Percentiles rank a stretch among this genome's conserved stretches.
Conservation (phyloP, 1,139 yeast genomes). For the Candida sp. region DNA sequence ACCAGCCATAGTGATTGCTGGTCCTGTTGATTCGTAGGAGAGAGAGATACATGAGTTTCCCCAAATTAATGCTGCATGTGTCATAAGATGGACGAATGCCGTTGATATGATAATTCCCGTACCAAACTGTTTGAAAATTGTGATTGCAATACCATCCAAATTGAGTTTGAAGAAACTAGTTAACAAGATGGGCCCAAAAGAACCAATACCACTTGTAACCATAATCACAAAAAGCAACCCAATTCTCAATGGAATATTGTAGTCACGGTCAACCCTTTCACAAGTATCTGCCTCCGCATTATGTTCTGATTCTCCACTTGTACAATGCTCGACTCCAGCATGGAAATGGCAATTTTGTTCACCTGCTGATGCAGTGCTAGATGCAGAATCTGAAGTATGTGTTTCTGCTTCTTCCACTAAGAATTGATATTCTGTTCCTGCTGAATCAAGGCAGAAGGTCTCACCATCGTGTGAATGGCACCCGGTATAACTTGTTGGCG, state of each 20-base stretch:
- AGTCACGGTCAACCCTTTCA: slow-evolving; percentile 19
- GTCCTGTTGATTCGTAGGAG: slow-evolving; percentile 24
- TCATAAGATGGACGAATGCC: slow-evolving; percentile 78
- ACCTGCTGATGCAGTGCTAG: slow-evolving; percentile 2
- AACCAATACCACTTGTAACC: slow-evolving; percentile 27
- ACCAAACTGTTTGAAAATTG: slow-evolving; percentile 66
- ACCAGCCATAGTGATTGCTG: slow-evolving; percentile 33
- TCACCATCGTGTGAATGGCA: slow-evolving; percentile 27
- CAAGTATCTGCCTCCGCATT: slow-evolving; percentile 8
- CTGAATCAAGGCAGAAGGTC: slow-evolving; percentile 17
- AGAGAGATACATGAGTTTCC: slow-evolving; percentile 19
- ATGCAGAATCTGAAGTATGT: not conserved
- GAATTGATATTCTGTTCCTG: slow-evolving; percentile 21
- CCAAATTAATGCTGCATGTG: slow-evolving; percentile 59
- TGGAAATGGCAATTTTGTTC: slow-evolving; percentile 32
- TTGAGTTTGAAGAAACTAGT: slow-evolving; percentile 15
- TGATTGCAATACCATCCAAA: slow-evolving; percentile 16
- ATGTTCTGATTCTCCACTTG: slow-evolving; percentile 9
- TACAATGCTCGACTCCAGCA: slow-evolving; percentile 40
- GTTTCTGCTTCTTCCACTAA: slow-evolving; percentile 8
- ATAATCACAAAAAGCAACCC: slow-evolving; percentile 28
- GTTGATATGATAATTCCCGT: slow-evolving; percentile 93
- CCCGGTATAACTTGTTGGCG: slow-evolving; percentile 20
- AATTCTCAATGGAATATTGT: slow-evolving; percentile 22
- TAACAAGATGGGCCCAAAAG: slow-evolving; percentile 19